Evolutionary conservation across 495 filamentous ascomycete species (phyloP).

Genomic region (Neurospora sp.): DNA sequence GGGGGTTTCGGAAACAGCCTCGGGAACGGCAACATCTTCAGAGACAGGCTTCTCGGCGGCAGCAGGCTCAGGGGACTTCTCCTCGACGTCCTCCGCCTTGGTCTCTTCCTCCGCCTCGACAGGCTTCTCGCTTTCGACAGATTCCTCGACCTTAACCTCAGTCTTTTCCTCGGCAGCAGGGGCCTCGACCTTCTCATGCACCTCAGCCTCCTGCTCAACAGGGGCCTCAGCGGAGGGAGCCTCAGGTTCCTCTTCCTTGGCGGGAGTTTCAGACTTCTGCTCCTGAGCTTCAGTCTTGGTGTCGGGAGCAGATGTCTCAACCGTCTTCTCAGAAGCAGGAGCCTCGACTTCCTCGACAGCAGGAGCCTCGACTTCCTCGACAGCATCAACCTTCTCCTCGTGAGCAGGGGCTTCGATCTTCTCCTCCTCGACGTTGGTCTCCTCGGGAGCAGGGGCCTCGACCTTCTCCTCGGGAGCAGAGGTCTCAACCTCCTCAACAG

Average conservation of each 20-base stretch:
- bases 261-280: neutral
- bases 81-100: neutral
- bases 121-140: neutral
- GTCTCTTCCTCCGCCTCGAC: neutral
- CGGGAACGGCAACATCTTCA: neutral
- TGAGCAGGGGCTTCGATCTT: neutral
- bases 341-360: neutral
- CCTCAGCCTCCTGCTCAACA: conserved; percentile 1
- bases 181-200: neutral
- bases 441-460: neutral
- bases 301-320: neutral
- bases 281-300: neutral
- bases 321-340: neutral
- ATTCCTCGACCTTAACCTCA: neutral
- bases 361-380: neutral
- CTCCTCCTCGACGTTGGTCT: neutral
- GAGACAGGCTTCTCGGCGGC: neutral
- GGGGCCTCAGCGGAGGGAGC: neutral
- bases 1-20: conserved; percentile 2
- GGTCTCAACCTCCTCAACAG: neutral
- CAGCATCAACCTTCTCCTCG: neutral
- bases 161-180: neutral
- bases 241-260: neutral
- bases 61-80: conserved; percentile 3
- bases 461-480: conserved; percentile 1